phyloP scores from a whole-genome alignment of 148 eudicot species.

The Vaccinium corymbosum region DNA sequence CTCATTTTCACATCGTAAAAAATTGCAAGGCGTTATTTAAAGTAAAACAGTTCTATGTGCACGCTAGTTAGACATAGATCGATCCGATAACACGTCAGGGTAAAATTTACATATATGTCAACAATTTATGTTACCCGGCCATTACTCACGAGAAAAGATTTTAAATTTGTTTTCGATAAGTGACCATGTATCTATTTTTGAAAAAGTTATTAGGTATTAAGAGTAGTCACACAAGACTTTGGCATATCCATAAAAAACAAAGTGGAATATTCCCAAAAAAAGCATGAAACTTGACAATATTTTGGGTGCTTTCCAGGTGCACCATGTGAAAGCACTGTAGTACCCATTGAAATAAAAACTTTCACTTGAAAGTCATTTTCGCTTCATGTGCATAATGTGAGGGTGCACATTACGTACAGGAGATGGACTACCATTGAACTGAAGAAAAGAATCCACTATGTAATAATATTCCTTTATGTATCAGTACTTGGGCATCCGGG shows the following conservation, averaged over 20 bases:
- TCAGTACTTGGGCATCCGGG: no score
- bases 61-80: neutral
- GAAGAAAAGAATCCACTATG: neutral
- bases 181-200: neutral
- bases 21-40: neutral
- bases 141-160: neutral
- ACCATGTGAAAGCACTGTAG: neutral
- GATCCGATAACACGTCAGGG: neutral
- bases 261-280: neutral
- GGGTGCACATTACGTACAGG: neutral
- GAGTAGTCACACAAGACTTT: neutral
- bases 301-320: neutral
- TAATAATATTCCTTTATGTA: neutral
- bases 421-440: neutral
- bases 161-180: neutral
- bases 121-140: neutral
- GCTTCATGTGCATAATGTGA: neutral
- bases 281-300: neutral
- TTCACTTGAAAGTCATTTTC: neutral
- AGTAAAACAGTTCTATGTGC: neutral
- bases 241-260: neutral
- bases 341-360: neutral
- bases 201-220: neutral
- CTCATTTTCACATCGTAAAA: neutral
- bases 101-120: neutral